A percentile compares a stretch with the other conserved stretches of the same genome.
Conservation (phyloP, 176 grass and related monocot species). For the Rhynchospora breviuscula region DNA sequence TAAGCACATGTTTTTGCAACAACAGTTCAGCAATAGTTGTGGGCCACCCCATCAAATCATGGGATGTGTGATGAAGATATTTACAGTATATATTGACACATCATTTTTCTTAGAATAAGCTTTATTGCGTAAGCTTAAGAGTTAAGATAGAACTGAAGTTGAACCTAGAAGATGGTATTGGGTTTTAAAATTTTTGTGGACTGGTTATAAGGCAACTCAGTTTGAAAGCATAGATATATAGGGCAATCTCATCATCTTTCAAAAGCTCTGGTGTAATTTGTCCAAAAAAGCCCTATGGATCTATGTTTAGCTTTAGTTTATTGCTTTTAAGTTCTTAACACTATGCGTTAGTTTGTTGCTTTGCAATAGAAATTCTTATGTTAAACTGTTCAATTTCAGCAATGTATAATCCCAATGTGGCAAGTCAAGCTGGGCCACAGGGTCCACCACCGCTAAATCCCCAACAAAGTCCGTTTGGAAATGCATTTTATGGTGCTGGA, state of each 20-base stretch:
- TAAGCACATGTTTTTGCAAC: background rate
- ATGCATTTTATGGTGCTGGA: constrained; percentile 57
- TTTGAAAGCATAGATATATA: background rate
- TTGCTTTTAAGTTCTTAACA: background rate
- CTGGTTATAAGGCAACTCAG: background rate
- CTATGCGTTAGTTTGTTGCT: background rate
- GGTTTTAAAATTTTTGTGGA: background rate
- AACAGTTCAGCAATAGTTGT: background rate
- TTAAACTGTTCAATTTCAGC: constrained; percentile 29
- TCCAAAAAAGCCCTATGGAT: background rate
- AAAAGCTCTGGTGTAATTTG: background rate
- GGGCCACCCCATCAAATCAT: background rate
- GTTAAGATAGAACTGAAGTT: background rate
- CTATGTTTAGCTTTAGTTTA: background rate
- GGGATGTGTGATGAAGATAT: background rate
- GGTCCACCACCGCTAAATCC: constrained; percentile 38
- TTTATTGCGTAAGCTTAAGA: background rate
- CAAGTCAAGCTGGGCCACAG: constrained; percentile 44
- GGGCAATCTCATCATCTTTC: background rate
- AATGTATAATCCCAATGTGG: constrained; percentile 51
- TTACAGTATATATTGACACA: background rate
- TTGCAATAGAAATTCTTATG: background rate
- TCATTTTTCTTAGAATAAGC: background rate
- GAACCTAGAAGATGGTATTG: background rate
- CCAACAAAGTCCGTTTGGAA: constrained; percentile 37